These are phyloP conservation scores for Chlorella sp. DNA, from an alignment of 139 green algal genomes.

Conservation along the genomic window DNA sequence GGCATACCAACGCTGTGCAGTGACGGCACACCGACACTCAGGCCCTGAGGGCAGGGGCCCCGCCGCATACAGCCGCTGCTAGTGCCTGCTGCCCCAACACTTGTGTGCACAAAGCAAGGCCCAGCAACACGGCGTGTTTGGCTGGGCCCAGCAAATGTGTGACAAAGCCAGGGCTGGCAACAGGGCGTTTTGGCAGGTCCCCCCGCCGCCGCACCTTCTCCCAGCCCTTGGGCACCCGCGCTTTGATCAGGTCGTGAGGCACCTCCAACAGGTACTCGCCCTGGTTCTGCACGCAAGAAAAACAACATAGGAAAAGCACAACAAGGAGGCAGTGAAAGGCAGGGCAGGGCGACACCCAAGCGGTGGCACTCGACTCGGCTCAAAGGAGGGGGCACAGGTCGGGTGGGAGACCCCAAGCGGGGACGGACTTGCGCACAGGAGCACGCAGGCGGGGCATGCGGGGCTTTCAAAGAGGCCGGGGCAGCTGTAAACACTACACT, in stretches of 20 bases:
- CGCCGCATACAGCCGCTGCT: no score
- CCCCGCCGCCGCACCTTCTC: constrained; percentile 45
- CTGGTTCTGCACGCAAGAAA: not conserved
- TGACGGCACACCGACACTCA: no score
- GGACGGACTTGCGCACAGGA: no score
- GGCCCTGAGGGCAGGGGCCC: no score
- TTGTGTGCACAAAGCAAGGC: not conserved
- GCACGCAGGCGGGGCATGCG: not conserved
- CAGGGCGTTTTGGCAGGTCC: constrained; percentile 45
- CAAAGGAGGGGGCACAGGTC: no score
- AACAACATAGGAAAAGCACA: not conserved
- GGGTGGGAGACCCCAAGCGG: no score
- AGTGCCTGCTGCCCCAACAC: no score
- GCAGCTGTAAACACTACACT: no score
- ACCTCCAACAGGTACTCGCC: constrained; percentile 83
- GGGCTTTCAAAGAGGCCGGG: no score
- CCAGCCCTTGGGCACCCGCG: constrained; percentile 57
- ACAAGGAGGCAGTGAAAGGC: not conserved
- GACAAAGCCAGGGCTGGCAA: constrained; percentile 37
- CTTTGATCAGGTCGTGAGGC: constrained; percentile 50
- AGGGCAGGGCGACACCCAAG: not conserved
- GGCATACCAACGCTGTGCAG: no score
- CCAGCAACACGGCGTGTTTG: constrained; percentile 62
- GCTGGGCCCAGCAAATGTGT: no score
- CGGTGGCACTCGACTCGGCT: no score